phyloP scores from a whole-genome alignment of 1,284 basidiomycete genomes.

The Kalmanozyma brasiliensis region DNA sequence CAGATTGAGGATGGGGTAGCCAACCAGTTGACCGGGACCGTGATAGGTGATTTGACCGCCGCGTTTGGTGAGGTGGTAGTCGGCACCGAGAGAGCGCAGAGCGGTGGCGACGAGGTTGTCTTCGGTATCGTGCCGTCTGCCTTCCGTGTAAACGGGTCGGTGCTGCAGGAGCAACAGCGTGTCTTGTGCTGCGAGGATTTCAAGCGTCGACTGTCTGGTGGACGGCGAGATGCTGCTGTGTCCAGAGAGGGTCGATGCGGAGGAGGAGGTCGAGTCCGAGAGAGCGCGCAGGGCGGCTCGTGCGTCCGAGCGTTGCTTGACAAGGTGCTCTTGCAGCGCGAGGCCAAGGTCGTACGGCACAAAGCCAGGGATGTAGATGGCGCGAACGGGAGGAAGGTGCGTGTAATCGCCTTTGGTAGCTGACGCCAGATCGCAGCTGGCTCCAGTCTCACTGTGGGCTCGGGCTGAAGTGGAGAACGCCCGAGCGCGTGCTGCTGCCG shows the following conservation, averaged over 20 bases:
- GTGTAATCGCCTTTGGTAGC: slow-evolving; percentile 17
- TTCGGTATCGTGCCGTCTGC: slow-evolving; percentile 76
- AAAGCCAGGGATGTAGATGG: slow-evolving; percentile 56
- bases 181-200: slow-evolving; percentile 68
- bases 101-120: slow-evolving; percentile 73
- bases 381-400: slow-evolving; percentile 34
- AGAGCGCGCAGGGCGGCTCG: slow-evolving; percentile 74
- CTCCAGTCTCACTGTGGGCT: neutral
- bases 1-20: slow-evolving; percentile 91
- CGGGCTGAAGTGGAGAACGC: slow-evolving; percentile 16
- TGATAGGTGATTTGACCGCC: slow-evolving; percentile 97
- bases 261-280: slow-evolving; percentile 84
- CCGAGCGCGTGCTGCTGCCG: neutral
- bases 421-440: slow-evolving; percentile 22
- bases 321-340: slow-evolving; percentile 60
- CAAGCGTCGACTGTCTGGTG: slow-evolving; percentile 70
- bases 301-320: slow-evolving; percentile 50
- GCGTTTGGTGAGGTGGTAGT: slow-evolving; percentile 83
- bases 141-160: slow-evolving; percentile 91
- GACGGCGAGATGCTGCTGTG: slow-evolving; percentile 71
- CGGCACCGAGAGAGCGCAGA: slow-evolving; percentile 81
- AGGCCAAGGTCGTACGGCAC: slow-evolving; percentile 63
- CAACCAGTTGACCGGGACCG: slow-evolving; percentile 95
- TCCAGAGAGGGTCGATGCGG: slow-evolving; percentile 60
- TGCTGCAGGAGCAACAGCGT: slow-evolving; percentile 76